phyloP scores from a whole-genome alignment of 768 basidiomycete species.

The Arthromyces matolae region DNA sequence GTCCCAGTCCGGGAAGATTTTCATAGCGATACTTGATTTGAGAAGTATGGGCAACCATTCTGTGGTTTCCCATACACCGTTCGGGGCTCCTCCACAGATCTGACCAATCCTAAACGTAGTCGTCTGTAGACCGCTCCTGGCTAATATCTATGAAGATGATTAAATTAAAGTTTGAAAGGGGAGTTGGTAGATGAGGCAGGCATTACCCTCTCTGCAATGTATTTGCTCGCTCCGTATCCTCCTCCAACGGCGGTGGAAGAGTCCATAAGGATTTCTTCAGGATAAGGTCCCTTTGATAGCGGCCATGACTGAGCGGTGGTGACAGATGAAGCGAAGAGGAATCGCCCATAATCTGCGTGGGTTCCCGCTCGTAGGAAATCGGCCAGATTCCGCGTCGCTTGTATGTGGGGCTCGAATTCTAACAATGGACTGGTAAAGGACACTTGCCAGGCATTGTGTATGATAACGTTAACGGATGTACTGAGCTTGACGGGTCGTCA shows the following conservation, averaged over 20 bases:
- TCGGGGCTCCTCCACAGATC: constrained; percentile 27
- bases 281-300: constrained; percentile 19
- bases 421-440: constrained; percentile 35
- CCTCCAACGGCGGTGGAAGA: constrained; percentile 22
- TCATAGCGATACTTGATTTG: constrained; percentile 26
- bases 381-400: constrained; percentile 27
- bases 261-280: constrained; percentile 26
- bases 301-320: constrained; percentile 20
- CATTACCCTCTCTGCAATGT: constrained; percentile 29
- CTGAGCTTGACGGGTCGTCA: constrained; percentile 17
- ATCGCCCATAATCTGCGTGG: constrained; percentile 13
- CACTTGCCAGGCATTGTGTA: constrained; percentile 36
- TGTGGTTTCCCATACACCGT: constrained; percentile 30
- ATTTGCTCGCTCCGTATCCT: constrained; percentile 30
- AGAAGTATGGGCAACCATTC: constrained; percentile 35
- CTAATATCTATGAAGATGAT: constrained; percentile 22
- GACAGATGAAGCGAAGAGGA: constrained; percentile 32
- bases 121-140: constrained; percentile 20
- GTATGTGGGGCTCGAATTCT: constrained; percentile 34
- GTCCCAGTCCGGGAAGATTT: constrained; percentile 15
- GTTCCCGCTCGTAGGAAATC: constrained; percentile 22
- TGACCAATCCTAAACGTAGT: constrained; percentile 30
- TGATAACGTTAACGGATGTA: constrained; percentile 22
- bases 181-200: neutral
- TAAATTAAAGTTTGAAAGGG: neutral